Conservation (phyloP, 495 filamentous ascomycete species). For the Filosporella fistucella region DNA sequence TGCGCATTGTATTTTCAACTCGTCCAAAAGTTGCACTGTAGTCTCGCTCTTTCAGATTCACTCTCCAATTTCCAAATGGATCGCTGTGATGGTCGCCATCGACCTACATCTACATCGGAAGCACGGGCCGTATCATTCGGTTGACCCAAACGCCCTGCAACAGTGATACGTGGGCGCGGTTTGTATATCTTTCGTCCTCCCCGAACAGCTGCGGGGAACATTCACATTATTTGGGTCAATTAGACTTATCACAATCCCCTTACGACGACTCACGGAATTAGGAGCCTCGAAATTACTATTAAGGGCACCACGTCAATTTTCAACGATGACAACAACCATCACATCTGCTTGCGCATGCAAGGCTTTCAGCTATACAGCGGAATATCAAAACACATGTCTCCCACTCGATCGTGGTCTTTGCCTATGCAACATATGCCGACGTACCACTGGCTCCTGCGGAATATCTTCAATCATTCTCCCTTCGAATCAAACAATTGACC, state of each 20-base stretch:
- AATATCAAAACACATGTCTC: constrained; percentile 27
- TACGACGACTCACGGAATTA: background rate
- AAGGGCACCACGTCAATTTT: background rate
- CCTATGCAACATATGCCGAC: constrained; percentile 64
- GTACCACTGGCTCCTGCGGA: constrained; percentile 52
- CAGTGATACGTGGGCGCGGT: background rate
- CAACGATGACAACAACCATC: constrained; percentile 22
- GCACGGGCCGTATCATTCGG: background rate
- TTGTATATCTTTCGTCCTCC: background rate
- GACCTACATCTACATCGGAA: no score
- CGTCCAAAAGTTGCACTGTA: no score
- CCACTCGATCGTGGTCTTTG: constrained; percentile 45
- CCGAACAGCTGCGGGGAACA: no score
- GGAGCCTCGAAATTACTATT: background rate
- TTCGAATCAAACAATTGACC: constrained; percentile 23
- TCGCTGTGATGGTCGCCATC: no score
- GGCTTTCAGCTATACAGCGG: constrained; percentile 30
- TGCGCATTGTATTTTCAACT: no score
- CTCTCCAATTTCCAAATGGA: no score
- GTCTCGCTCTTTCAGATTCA: no score
- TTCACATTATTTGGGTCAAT: no score
- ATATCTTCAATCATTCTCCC: constrained; percentile 45
- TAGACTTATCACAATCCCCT: background rate
- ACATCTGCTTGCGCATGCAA: constrained; percentile 36
- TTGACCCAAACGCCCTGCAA: background rate